A percentile compares a stretch with the other conserved stretches of the same genome.
These are phyloP conservation scores for Entrophospora sp. DNA, from an alignment of 192 early-diverging fungal genomes.

Conservation along the genomic window DNA sequence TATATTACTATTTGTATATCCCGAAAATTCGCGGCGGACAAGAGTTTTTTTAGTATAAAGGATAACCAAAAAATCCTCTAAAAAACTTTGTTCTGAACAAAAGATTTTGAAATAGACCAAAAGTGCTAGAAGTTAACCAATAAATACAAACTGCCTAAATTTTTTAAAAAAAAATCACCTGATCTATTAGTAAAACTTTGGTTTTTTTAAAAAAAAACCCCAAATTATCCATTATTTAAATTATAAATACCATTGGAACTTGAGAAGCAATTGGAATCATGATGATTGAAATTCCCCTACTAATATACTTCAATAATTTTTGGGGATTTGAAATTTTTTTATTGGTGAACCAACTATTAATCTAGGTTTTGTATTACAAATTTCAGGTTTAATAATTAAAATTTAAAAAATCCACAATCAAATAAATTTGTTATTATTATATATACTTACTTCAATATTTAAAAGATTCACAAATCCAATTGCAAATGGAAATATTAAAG, in stretches of 20 bases:
- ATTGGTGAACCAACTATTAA: constrained; percentile 34
- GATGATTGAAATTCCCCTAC: constrained; percentile 46
- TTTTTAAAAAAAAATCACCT: background rate
- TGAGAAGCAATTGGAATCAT: constrained; percentile 61
- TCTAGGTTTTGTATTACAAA: too few species aligned
- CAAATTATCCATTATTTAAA: background rate
- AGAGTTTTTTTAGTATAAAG: constrained; percentile 26
- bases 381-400: too few species aligned
- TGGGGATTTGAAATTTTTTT: constrained; percentile 33
- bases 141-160: constrained; percentile 54
- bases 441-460: constrained; percentile 75
- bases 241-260: constrained; percentile 46
- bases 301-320: constrained; percentile 36
- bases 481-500: constrained; percentile 57
- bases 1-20: too few species aligned
- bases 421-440: too few species aligned
- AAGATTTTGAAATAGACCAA: constrained; percentile 54
- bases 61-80: constrained; percentile 43
- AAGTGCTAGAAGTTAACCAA: constrained; percentile 62
- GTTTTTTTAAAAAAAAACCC: background rate
- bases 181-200: background rate
- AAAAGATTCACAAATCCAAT: constrained; percentile 53
- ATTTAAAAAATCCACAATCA: too few species aligned
- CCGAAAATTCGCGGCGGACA: too few species aligned
- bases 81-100: too few species aligned